Evolutionary conservation across 352 stramenopile species (phyloP).

Genomic region (Pythium apleroticum): DNA sequence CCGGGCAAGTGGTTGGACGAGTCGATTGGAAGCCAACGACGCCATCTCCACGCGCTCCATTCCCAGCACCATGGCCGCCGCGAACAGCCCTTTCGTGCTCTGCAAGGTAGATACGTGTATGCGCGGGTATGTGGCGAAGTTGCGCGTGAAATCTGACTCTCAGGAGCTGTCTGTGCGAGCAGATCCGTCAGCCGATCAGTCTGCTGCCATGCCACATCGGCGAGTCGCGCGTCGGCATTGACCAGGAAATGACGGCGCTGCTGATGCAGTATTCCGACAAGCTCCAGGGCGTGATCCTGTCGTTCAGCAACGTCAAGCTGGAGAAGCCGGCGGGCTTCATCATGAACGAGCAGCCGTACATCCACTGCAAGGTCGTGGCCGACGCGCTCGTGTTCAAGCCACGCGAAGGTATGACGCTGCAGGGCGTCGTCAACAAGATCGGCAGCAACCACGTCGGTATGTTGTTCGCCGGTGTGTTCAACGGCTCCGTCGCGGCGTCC

Average conservation of each 20-base stretch:
- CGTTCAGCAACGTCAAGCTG: slow-evolving; percentile 69
- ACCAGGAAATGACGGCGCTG: slow-evolving; percentile 70
- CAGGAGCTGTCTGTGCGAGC: neutral
- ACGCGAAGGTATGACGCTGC: slow-evolving; percentile 58
- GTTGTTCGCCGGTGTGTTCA: slow-evolving; percentile 82
- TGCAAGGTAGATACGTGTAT: slow-evolving; percentile 41
- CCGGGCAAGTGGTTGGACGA: slow-evolving; percentile 15
- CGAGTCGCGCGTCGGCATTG: slow-evolving; percentile 65
- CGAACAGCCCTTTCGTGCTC: slow-evolving; percentile 46
- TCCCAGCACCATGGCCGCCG: slow-evolving; percentile 19
- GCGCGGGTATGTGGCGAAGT: neutral
- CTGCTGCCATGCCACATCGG: slow-evolving; percentile 71
- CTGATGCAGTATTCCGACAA: slow-evolving; percentile 83
- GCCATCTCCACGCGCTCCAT: neutral
- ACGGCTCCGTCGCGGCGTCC: slow-evolving; percentile 70
- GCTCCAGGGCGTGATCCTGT: slow-evolving; percentile 68
- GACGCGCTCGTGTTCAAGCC: slow-evolving; percentile 78
- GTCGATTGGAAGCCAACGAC: slow-evolving; percentile 14
- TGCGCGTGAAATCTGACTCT: neutral
- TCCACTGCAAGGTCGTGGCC: slow-evolving; percentile 74
- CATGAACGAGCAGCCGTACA: slow-evolving; percentile 85
- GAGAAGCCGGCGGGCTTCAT: slow-evolving; percentile 57
- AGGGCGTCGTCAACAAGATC: slow-evolving; percentile 80
- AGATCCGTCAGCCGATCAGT: slow-evolving; percentile 69
- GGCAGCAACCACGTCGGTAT: slow-evolving; percentile 86